Percentiles rank a stretch among this genome's conserved stretches.
These are phyloP conservation scores for Talaromyces sp. DNA, from an alignment of 2,329 filamentous ascomycete species.

Conservation along the genomic window DNA sequence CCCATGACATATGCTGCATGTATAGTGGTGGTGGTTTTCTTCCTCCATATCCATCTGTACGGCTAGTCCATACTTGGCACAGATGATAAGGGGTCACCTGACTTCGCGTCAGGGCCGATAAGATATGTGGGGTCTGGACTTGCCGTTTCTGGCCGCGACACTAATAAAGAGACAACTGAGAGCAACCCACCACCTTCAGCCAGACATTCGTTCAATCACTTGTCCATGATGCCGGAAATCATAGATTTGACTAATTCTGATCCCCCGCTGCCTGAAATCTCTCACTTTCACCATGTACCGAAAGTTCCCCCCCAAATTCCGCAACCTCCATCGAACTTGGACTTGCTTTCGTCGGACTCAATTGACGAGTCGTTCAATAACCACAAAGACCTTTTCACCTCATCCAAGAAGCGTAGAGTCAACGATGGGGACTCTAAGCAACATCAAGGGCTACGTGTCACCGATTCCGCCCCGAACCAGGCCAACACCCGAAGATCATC, in stretches of 20 bases:
- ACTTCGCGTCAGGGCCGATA: conserved; percentile 32
- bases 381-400: conserved; percentile 31
- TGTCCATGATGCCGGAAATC: conserved; percentile 40
- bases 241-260: conserved; percentile 44
- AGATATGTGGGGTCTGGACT: too few species aligned
- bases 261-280: conserved; percentile 26
- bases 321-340: conserved; percentile 13
- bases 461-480: too few species aligned
- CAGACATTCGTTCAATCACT: neutral
- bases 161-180: too few species aligned
- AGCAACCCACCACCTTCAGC: too few species aligned
- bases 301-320: conserved; percentile 5
- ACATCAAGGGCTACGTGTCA: too few species aligned
- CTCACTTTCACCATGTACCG: conserved; percentile 14
- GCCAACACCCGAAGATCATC: too few species aligned
- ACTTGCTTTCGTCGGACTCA: conserved; percentile 29
- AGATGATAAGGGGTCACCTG: conserved; percentile 22
- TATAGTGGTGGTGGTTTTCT: too few species aligned
- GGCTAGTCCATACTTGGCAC: too few species aligned
- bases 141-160: too few species aligned
- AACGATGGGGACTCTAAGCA: conserved; percentile 24
- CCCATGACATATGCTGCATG: too few species aligned
- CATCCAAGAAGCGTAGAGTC: conserved; percentile 35
- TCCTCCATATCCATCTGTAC: too few species aligned
- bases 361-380: conserved; percentile 31